Conservation (phyloP, 768 basidiomycete genomes). For the Tulasnella sp. region DNA sequence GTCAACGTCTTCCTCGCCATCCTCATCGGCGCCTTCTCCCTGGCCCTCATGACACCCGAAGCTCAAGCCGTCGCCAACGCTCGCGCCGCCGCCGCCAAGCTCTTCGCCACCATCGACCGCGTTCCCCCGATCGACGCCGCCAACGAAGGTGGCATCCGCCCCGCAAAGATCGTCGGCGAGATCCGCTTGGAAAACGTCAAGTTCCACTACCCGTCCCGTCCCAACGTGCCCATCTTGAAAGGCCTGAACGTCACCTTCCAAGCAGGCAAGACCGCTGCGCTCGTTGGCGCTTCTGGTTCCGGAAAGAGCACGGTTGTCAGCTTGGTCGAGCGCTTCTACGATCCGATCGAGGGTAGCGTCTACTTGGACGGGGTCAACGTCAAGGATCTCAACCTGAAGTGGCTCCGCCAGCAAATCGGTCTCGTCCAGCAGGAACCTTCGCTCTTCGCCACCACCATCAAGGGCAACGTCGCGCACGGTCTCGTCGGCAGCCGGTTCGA, state of each 20-base stretch:
- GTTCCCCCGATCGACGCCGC: conserved; percentile 82
- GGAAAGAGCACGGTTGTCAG: conserved; percentile 61
- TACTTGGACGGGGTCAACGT: conserved; percentile 64
- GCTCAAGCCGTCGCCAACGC: conserved; percentile 81
- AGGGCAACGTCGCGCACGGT: conserved; percentile 45
- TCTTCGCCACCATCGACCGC: conserved; percentile 84
- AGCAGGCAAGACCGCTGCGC: conserved; percentile 70
- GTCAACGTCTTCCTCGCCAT: conserved; percentile 82
- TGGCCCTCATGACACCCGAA: conserved; percentile 80
- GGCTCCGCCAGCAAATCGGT: conserved; percentile 37
- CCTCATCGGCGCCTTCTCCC: conserved; percentile 85
- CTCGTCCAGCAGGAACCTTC: conserved; percentile 43
- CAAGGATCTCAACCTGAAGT: conserved; percentile 40
- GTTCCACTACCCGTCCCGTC: conserved; percentile 84
- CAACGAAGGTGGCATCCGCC: conserved; percentile 60
- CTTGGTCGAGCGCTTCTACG: conserved; percentile 85
- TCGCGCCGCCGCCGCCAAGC: conserved; percentile 79
- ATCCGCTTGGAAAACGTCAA: conserved; percentile 69
- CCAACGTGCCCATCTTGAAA: conserved; percentile 72
- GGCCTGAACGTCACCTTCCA: conserved; percentile 61
- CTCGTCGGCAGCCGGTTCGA: conserved; percentile 43
- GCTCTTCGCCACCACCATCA: conserved; percentile 43
- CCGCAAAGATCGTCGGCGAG: conserved; percentile 60
- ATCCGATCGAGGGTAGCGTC: conserved; percentile 63
- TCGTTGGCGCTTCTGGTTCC: conserved; percentile 75